These are phyloP conservation scores for Phaeotremella skinneri DNA, from an alignment of 768 basidiomycete species.

Conservation along the genomic window DNA sequence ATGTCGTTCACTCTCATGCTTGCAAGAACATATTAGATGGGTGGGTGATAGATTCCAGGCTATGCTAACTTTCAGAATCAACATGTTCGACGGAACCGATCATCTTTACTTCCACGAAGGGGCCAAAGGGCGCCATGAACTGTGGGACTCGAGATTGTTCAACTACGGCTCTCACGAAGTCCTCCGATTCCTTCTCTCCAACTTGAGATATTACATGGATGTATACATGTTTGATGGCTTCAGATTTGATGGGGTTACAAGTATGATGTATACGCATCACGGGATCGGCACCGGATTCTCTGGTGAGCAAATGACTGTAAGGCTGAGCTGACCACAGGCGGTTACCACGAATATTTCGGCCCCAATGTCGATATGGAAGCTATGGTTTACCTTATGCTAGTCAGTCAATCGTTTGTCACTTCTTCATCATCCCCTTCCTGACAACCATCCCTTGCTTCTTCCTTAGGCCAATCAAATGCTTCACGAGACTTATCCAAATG, in stretches of 20 bases:
- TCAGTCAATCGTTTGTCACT: conserved; percentile 56
- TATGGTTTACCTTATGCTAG: conserved; percentile 95
- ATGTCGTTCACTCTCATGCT: conserved; percentile 96
- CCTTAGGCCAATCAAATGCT: conserved; percentile 84
- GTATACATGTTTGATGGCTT: conserved; percentile 96
- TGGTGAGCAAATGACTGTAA: conserved; percentile 53
- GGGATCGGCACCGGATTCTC: conserved; percentile 98
- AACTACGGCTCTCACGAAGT: conserved; percentile 96
- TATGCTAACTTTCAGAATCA: conserved; percentile 56
- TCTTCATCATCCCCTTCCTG: too few relatives aligned
- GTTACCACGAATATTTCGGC: conserved; percentile 98
- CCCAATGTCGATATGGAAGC: conserved; percentile 77
- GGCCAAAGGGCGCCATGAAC: conserved; percentile 80
- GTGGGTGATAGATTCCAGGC: conserved; percentile 21
- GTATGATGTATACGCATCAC: conserved; percentile 99
- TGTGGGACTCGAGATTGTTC: conserved; percentile 96
- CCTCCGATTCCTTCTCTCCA: conserved; percentile 87
- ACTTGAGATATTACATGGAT: conserved; percentile 91
- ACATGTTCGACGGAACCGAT: conserved; percentile 94
- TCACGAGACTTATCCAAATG: conserved; percentile 72
- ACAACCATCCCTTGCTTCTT: not conserved
- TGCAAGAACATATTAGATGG: conserved; percentile 97
- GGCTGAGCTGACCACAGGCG: conserved; percentile 49
- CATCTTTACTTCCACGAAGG: conserved; percentile 97
- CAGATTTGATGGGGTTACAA: conserved; percentile 97